phyloP scores from a whole-genome alignment of 805 yeast species.

The Teunomyces cretensis region DNA sequence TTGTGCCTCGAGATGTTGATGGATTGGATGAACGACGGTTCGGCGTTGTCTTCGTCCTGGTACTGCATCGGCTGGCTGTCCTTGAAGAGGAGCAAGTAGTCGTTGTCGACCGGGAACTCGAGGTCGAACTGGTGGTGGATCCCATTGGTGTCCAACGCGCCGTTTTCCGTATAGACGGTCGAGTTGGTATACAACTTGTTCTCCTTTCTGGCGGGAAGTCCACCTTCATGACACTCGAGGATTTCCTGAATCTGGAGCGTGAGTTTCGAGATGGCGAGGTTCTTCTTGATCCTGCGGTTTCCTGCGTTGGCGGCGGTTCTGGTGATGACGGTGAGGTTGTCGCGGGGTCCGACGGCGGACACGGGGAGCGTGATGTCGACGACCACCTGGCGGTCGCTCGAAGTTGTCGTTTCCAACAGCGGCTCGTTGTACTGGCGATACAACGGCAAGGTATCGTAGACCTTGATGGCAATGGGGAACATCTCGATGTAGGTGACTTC shows the following conservation, averaged over 20 bases:
- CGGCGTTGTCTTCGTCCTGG: neutral
- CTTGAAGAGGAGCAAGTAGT: conserved; percentile 27
- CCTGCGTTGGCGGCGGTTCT: conserved; percentile 42
- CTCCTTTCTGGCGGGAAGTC: conserved; percentile 49
- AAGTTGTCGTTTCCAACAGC: conserved; percentile 39
- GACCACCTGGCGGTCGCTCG: conserved; percentile 50
- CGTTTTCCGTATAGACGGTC: conserved; percentile 20
- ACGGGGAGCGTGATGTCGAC: conserved; percentile 48
- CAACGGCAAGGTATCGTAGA: conserved; percentile 57
- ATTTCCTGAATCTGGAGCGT: conserved; percentile 52
- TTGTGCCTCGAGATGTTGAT: conserved; percentile 22
- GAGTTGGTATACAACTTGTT: conserved; percentile 35
- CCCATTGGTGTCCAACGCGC: conserved; percentile 27
- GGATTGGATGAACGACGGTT: conserved; percentile 13
- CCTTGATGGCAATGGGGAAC: conserved; percentile 55
- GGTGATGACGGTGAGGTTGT: conserved; percentile 39
- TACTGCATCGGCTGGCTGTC: neutral
- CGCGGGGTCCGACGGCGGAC: conserved; percentile 60
- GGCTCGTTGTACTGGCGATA: conserved; percentile 57
- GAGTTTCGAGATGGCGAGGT: conserved; percentile 43
- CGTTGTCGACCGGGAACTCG: conserved; percentile 35
- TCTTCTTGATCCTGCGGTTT: conserved; percentile 27
- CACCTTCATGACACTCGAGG: conserved; percentile 53
- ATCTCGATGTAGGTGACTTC: conserved; percentile 30
- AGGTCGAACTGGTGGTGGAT: conserved; percentile 22